phyloP scores from a whole-genome alignment of 2,329 filamentous ascomycete genomes.

The Curvularia sp. region DNA sequence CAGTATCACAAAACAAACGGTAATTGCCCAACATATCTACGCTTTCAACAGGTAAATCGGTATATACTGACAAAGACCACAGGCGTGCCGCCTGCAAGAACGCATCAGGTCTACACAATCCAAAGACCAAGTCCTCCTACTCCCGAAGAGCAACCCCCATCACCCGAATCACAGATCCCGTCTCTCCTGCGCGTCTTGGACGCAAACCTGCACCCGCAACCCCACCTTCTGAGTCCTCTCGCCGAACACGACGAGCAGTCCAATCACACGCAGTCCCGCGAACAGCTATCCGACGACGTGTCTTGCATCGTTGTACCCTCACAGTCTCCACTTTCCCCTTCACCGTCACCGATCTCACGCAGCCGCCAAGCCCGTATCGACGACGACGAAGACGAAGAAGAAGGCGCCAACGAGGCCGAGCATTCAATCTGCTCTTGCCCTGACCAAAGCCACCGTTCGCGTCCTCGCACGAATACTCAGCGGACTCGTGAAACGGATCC shows the following conservation, averaged over 20 bases:
- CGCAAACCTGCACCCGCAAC: neutral
- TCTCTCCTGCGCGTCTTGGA: neutral
- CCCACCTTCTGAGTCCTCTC: conserved; percentile 1
- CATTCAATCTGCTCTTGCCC: neutral
- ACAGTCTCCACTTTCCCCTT: neutral
- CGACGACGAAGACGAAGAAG: neutral
- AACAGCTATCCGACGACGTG: neutral
- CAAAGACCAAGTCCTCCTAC: neutral
- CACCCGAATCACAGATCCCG: neutral
- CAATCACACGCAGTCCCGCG: neutral
- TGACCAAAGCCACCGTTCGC: neutral
- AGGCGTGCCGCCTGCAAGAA: neutral
- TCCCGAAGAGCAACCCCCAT: neutral
- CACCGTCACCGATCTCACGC: neutral
- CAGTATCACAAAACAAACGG: neutral
- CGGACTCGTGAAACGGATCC: neutral
- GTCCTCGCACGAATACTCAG: neutral
- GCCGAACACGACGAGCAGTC: neutral
- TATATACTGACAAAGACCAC: neutral
- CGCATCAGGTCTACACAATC: neutral
- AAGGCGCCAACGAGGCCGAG: neutral
- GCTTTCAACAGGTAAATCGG: neutral
- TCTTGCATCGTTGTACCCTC: neutral
- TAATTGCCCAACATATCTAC: neutral
- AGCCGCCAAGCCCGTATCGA: neutral